Evolutionary conservation across 2,329 filamentous ascomycete species (phyloP).

Genomic region (Fusarium sp.): DNA sequence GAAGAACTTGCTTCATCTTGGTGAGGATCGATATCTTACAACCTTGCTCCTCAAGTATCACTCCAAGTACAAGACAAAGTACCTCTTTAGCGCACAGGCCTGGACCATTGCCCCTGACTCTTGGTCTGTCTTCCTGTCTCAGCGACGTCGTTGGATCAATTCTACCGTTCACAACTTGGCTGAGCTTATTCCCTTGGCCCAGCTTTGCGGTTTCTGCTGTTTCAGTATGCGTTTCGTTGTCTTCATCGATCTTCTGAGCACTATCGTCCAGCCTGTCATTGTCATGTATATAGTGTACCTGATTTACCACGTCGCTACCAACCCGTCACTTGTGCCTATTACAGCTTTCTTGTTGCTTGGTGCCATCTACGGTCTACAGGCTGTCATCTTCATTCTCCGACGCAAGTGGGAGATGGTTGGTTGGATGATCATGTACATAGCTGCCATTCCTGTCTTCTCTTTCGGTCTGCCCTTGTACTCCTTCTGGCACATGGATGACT

Average conservation of each 20-base stretch:
- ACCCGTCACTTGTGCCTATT: constrained; percentile 74
- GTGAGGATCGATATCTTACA: constrained; percentile 97
- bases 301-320: constrained; percentile 74
- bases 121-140: constrained; percentile 94
- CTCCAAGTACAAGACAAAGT: constrained; percentile 97
- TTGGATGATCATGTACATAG: constrained; percentile 97
- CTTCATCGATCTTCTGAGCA: constrained; percentile 91
- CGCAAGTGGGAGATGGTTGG: constrained; percentile 99
- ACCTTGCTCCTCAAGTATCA: constrained; percentile 94
- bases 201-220: constrained; percentile 99
- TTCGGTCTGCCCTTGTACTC: constrained; percentile 90
- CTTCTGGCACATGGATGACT: constrained; percentile 99
- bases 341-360: constrained; percentile 90
- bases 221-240: constrained; percentile 99
- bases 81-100: constrained; percentile 88
- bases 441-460: constrained; percentile 91
- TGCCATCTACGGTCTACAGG: constrained; percentile 97
- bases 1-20: constrained; percentile 96
- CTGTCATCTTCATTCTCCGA: constrained; percentile 93
- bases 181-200: constrained; percentile 90
- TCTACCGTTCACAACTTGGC: constrained; percentile 98
- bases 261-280: constrained; percentile 89
- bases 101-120: constrained; percentile 98
- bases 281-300: constrained; percentile 91
- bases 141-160: constrained; percentile 99